Evolutionary conservation across 306 rosid genomes (phyloP).

Genomic region (Lathyrus sativus): DNA sequence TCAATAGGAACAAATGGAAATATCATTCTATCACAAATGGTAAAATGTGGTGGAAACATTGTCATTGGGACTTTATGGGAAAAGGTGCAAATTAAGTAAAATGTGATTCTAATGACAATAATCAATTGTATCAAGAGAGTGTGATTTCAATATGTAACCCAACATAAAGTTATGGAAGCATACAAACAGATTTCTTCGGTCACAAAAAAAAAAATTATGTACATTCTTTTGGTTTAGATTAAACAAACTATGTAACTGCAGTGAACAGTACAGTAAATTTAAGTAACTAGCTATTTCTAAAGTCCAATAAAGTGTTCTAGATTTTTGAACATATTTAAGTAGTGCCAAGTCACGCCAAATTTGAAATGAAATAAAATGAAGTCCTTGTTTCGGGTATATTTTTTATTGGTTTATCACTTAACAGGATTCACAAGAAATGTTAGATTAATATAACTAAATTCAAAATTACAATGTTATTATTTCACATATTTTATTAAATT

Average conservation of each 20-base stretch:
- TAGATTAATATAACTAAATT: too few species aligned
- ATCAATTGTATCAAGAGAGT: neutral
- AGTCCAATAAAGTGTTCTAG: constrained; percentile 4
- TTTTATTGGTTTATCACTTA: constrained; percentile 21
- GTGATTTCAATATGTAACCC: constrained; percentile 13
- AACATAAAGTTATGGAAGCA: constrained; percentile 29
- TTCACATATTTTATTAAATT: too few species aligned
- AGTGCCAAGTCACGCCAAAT: neutral
- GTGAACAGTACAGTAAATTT: constrained; percentile 4
- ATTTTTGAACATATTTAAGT: constrained; percentile 8
- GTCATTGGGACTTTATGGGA: neutral
- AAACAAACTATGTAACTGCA: constrained; percentile 9
- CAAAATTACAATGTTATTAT: too few species aligned
- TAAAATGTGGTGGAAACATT: too few species aligned
- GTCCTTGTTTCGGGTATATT: neutral
- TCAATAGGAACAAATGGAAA: constrained; percentile 11
- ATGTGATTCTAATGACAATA: constrained; percentile 11
- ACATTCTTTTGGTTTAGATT: constrained; percentile 16
- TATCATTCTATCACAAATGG: constrained; percentile 4
- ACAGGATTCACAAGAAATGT: constrained; percentile 3
- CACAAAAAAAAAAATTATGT: neutral
- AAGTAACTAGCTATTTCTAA: constrained; percentile 14
- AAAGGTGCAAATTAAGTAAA: constrained; percentile 20
- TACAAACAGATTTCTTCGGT: constrained; percentile 4
- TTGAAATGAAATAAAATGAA: neutral